A percentile compares a stretch with the other conserved stretches of the same genome.
Evolutionary conservation across 2,329 filamentous ascomycete species (phyloP).

Genomic region (Biscogniauxia sp.): DNA sequence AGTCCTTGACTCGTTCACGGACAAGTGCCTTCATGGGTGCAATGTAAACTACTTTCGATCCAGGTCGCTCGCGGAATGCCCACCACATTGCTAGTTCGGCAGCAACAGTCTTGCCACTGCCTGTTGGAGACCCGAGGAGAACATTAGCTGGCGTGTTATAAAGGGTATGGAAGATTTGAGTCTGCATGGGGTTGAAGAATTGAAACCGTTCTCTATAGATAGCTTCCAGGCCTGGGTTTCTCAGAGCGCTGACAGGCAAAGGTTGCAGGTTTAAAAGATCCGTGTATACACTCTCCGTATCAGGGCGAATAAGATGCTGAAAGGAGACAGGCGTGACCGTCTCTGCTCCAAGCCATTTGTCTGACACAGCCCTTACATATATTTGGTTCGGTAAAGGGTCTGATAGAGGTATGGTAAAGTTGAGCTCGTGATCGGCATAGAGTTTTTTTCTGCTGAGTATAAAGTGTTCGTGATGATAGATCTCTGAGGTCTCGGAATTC

Average conservation of each 20-base stretch:
- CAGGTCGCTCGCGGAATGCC: conserved; percentile 91
- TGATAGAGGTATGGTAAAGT: conserved; percentile 92
- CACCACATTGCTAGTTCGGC: conserved; percentile 99
- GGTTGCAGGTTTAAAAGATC: conserved; percentile 91
- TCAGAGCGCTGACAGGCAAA: conserved; percentile 78
- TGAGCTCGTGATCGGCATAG: conserved; percentile 93
- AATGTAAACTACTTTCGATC: conserved; percentile 97
- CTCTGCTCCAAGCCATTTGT: conserved; percentile 94
- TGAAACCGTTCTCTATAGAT: conserved; percentile 87
- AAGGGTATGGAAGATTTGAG: conserved; percentile 94
- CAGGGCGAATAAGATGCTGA: conserved; percentile 93
- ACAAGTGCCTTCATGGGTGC: conserved; percentile 99
- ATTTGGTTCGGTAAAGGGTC: conserved; percentile 95
- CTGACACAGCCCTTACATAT: conserved; percentile 90
- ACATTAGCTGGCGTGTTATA: conserved; percentile 93
- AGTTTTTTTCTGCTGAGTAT: conserved; percentile 87
- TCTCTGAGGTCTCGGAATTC: conserved; percentile 95
- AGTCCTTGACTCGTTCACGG: conserved; percentile 93
- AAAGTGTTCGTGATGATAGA: conserved; percentile 97
- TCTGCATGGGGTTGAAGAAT: conserved; percentile 99
- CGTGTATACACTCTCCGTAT: conserved; percentile 96
- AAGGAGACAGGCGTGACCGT: conserved; percentile 95
- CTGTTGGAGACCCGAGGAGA: conserved; percentile 90
- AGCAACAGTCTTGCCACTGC: conserved; percentile 95
- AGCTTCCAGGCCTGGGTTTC: conserved; percentile 83